phyloP scores from a whole-genome alignment of 495 filamentous ascomycete genomes.

The Penicillium bovifimosum region DNA sequence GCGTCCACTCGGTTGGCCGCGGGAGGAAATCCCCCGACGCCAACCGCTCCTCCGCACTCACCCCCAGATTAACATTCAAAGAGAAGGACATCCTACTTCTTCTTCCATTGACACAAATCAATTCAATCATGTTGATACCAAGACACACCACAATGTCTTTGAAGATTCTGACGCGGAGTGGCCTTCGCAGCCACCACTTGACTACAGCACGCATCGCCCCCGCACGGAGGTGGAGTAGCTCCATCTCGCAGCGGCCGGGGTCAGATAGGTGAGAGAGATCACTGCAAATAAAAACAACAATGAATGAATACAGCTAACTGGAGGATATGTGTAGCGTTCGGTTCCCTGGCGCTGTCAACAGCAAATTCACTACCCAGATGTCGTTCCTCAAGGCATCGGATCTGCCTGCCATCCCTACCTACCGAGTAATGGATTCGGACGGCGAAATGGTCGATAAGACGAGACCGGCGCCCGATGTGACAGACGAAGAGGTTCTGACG shows the following conservation, averaged over 20 bases:
- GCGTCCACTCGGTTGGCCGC: slow-evolving; percentile 18
- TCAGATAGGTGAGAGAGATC: slow-evolving; percentile 49
- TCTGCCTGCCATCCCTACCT: slow-evolving; percentile 71
- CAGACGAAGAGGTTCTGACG: slow-evolving; percentile 60
- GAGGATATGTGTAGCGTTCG: slow-evolving; percentile 51
- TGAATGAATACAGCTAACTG: neutral
- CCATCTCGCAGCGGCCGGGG: slow-evolving; percentile 64
- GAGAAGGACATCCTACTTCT: neutral
- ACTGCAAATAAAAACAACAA: neutral
- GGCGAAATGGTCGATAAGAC: slow-evolving; percentile 70
- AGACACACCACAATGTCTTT: slow-evolving; percentile 21
- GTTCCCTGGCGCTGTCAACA: slow-evolving; percentile 94
- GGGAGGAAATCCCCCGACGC: slow-evolving; percentile 28
- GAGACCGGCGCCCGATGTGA: slow-evolving; percentile 54
- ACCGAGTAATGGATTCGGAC: slow-evolving; percentile 78
- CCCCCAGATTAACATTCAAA: slow-evolving; percentile 12
- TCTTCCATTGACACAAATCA: neutral
- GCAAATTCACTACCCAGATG: slow-evolving; percentile 78
- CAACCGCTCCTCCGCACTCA: slow-evolving; percentile 37
- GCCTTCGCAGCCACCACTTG: neutral
- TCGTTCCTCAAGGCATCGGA: slow-evolving; percentile 65
- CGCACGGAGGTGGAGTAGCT: slow-evolving; percentile 47
- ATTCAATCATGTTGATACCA: neutral
- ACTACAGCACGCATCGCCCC: neutral
- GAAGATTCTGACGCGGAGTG: slow-evolving; percentile 12